These are phyloP conservation scores for Pterulicium gracile DNA, from an alignment of 1,284 basidiomycete species.

Conservation along the genomic window DNA sequence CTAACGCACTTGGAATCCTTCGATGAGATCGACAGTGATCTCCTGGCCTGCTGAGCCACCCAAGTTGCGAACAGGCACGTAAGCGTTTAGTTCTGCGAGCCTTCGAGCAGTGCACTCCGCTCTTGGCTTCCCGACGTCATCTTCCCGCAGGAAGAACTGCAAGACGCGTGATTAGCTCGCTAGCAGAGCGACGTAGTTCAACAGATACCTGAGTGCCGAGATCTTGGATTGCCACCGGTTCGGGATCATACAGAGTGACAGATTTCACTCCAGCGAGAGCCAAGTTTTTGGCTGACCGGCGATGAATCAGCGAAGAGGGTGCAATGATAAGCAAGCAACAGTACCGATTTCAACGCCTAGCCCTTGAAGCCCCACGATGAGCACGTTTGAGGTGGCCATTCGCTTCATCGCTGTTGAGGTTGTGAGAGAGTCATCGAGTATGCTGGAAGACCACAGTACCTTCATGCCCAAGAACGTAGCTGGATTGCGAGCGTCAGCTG, in stretches of 20 bases:
- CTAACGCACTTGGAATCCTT: constrained; percentile 75
- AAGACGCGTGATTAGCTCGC: constrained; percentile 8
- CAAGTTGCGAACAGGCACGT: constrained; percentile 86
- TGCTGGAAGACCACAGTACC: constrained; percentile 33
- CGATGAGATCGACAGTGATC: constrained; percentile 70
- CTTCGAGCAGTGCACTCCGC: constrained; percentile 84
- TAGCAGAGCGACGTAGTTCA: neutral
- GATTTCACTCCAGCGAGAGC: constrained; percentile 96
- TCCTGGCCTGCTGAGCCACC: constrained; percentile 60
- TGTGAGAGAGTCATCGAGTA: constrained; percentile 6
- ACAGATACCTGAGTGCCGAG: constrained; percentile 77
- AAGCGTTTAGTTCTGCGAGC: constrained; percentile 91
- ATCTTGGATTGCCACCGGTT: constrained; percentile 79
- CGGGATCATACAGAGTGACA: constrained; percentile 93
- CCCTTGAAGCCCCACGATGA: constrained; percentile 90
- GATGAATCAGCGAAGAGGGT: no score
- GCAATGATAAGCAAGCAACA: constrained; percentile 16
- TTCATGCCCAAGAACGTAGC: constrained; percentile 95
- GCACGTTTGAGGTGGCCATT: constrained; percentile 95
- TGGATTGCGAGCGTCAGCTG: constrained; percentile 30
- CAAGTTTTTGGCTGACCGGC: constrained; percentile 91
- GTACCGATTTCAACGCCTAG: constrained; percentile 93
- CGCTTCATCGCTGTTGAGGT: constrained; percentile 83
- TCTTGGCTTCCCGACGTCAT: constrained; percentile 82
- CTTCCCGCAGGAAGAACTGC: constrained; percentile 89